Evolutionary conservation across 139 green algal genomes (phyloP), one percentile per base, ranked within the genome.

Genomic region (Micractinium sp.): DNA sequence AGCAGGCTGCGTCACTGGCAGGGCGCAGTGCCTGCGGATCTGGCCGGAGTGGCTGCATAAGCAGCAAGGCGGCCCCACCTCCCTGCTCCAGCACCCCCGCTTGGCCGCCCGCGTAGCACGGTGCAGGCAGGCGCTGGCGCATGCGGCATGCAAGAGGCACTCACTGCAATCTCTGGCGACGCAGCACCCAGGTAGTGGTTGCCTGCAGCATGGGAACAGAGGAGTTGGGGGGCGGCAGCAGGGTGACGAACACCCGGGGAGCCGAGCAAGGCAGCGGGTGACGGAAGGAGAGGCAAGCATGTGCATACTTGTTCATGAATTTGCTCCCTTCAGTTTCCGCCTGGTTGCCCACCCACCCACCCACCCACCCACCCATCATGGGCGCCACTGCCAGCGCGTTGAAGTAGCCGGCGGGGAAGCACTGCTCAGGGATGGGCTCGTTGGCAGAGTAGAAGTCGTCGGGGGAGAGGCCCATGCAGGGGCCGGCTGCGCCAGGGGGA

Each of bases 391-490:
- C 74, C 33, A 81, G 29, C 35, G 47, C 16, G 14, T 81, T 63
- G 36, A 29, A 85, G 23, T 38, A 38, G 25, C 79, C 79, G 27
- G 41, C 79, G 0, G 79, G 79, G 79, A 85, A 85, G 79, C 79
- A 85, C 29, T 27, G 41, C 39, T 85, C 47, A 0, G 79, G 47
- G 41, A 85, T 85, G 79, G 79, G 79, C 79, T 85, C 41, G 41
- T 85, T 85, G 79, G 79, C 79, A 33, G 79, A 39, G 29, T 33
- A 36, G 41, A 85, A 85, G 79, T 23, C 41, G 20, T 63, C 79
- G 22, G 79, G 79, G 41, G 79, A 63, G 36, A 85, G 39, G 29
- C 47, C 27, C 31, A 25, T 13, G 79, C 79, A 85, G 18, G 79
- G 79, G 41, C 79, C 79, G 47, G 36, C 79, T 85, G 79, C 41